Evolutionary conservation across 2,329 filamentous ascomycete genomes (phyloP).

Genomic region (Trichoderma sp.): DNA sequence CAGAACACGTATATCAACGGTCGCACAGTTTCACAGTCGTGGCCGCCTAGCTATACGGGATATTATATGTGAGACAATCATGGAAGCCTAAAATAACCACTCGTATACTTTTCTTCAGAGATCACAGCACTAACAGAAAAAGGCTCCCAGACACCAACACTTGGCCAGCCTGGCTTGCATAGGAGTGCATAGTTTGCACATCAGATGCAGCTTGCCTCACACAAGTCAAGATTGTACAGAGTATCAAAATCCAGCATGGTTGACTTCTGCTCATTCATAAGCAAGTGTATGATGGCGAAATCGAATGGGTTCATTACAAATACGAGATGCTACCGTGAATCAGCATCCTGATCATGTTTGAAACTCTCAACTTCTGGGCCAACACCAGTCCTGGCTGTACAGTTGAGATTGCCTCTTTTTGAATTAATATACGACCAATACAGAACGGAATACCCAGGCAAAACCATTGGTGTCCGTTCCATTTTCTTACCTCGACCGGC

Average conservation of each 20-base stretch:
- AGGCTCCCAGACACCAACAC: background rate
- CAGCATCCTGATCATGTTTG: background rate
- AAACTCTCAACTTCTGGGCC: background rate
- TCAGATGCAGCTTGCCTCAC: background rate
- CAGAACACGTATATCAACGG: background rate
- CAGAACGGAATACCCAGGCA: background rate
- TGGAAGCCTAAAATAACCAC: conserved; percentile 17
- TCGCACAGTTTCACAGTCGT: conserved; percentile 13
- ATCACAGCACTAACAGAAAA: background rate
- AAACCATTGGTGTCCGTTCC: background rate
- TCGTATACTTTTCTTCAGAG: background rate
- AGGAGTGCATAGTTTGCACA: background rate
- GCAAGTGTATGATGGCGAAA: background rate
- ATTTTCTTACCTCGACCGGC: background rate
- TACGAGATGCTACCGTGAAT: background rate
- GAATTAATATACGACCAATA: too few species aligned
- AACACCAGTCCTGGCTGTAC: background rate
- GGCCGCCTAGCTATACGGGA: background rate
- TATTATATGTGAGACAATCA: conserved; percentile 16
- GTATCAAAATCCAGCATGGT: background rate
- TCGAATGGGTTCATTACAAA: background rate
- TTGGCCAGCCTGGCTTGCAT: background rate
- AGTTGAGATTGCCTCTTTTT: background rate
- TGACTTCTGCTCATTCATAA: background rate
- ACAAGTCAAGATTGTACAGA: background rate